Conservation (phyloP, 2,329 filamentous ascomycete genomes). For the Ilyonectria robusta region DNA sequence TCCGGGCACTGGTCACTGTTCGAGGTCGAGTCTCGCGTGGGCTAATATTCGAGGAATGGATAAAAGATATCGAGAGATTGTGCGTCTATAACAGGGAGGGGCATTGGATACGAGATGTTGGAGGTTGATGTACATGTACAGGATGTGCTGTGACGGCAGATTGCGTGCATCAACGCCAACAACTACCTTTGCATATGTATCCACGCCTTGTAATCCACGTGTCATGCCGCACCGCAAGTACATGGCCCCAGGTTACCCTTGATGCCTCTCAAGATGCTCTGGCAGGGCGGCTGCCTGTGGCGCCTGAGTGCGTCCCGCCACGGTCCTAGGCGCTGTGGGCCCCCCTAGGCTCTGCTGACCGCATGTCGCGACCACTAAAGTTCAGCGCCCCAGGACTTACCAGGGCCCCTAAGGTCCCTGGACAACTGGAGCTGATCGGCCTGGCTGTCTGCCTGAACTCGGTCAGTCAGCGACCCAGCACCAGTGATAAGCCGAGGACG, state of each 20-base stretch:
- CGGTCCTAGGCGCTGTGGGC: slow-evolving; percentile 1
- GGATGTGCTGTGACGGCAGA: slow-evolving; percentile 8
- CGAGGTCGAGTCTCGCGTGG: slow-evolving; percentile 2
- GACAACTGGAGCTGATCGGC: slow-evolving; percentile 20
- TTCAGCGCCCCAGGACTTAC: slow-evolving; percentile 27
- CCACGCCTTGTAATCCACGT: not conserved
- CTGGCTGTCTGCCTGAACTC: slow-evolving; percentile 42
- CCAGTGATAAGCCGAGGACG: slow-evolving; percentile 44
- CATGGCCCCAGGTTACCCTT: slow-evolving; percentile 9
- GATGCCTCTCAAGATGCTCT: not conserved
- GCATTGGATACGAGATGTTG: not conserved
- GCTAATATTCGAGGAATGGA: not conserved
- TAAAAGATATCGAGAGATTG: slow-evolving; percentile 7
- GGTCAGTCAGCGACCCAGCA: slow-evolving; percentile 47
- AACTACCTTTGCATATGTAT: slow-evolving; percentile 8
- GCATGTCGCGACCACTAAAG: slow-evolving; percentile 33
- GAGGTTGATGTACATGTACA: slow-evolving; percentile 18
- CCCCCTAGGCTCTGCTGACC: slow-evolving; percentile 38
- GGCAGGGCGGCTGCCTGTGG: slow-evolving; percentile 37
- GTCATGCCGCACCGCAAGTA: not conserved
- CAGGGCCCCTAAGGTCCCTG: slow-evolving; percentile 33
- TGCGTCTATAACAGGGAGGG: slow-evolving; percentile 1
- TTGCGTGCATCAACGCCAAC: slow-evolving; percentile 29
- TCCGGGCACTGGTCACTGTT: slow-evolving; percentile 17
- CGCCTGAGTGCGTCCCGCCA: slow-evolving; percentile 31